phyloP scores from a whole-genome alignment of 225 moss, liverwort and hornwort genomes.

The Physcomitrellopsis africana region DNA sequence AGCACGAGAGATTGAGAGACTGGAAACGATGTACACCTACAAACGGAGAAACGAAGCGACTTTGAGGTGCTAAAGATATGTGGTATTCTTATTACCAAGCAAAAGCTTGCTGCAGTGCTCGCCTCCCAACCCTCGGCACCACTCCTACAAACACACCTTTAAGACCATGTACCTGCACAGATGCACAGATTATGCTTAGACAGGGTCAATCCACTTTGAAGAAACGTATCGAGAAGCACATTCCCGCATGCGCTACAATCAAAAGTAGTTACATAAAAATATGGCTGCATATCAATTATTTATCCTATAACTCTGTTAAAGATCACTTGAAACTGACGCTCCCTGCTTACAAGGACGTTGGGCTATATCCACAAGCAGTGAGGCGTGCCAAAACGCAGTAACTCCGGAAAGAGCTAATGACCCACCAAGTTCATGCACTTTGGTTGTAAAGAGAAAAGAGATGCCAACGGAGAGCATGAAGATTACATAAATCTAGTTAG shows the following conservation, averaged over 20 bases:
- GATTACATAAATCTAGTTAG: neutral
- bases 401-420: neutral
- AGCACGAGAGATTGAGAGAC: conserved; percentile 8
- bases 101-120: conserved; percentile 91
- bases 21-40: neutral
- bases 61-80: neutral
- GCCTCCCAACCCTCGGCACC: conserved; percentile 80
- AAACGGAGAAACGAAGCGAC: neutral
- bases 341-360: neutral
- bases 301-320: too few species aligned
- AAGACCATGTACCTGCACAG: conserved; percentile 73
- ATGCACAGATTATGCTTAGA: conserved; percentile 2
- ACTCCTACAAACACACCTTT: conserved; percentile 82
- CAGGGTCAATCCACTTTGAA: neutral
- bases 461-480: neutral
- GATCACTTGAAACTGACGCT: too few species aligned
- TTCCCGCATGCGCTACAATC: too few species aligned
- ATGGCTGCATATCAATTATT: too few species aligned
- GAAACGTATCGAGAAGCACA: too few species aligned
- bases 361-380: conserved; percentile 1
- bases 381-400: neutral
- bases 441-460: neutral
- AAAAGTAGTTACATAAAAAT: too few species aligned
- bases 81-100: conserved; percentile 60
- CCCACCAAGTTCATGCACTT: conserved; percentile 3